phyloP scores from a whole-genome alignment of 306 rosid species.

The Malus asiatica region DNA sequence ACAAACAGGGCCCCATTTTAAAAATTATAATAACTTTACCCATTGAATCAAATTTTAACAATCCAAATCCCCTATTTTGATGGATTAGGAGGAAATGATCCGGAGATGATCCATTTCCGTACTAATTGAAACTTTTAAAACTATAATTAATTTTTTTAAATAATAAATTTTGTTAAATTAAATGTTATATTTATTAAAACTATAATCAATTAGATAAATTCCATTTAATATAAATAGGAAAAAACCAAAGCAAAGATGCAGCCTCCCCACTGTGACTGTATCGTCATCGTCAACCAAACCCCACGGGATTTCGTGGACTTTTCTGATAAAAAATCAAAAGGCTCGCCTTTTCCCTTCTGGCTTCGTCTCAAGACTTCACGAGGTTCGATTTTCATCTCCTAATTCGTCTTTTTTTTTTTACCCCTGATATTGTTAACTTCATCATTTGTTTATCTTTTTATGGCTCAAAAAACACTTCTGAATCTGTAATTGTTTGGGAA shows the following conservation, averaged over 20 bases:
- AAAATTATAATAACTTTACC: no score
- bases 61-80: accelerated
- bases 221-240: neutral
- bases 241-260: neutral
- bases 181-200: no score
- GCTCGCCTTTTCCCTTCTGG: slow-evolving; percentile 8
- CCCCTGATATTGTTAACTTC: neutral
- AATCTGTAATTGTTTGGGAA: neutral
- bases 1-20: no score
- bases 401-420: neutral
- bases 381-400: slow-evolving; percentile 17
- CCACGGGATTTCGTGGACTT: slow-evolving; percentile 13
- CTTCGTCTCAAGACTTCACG: slow-evolving; percentile 2
- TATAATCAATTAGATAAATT: neutral
- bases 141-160: neutral
- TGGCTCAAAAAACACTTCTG: neutral
- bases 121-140: neutral
- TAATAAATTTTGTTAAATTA: no score
- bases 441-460: neutral
- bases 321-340: slow-evolving; percentile 19
- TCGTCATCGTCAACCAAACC: slow-evolving; percentile 27
- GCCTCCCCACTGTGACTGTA: neutral
- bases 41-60: no score
- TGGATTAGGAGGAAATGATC: no score
- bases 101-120: no score